Conservation (phyloP, 495 filamentous ascomycete species). For the Penicillium flavigenum region DNA sequence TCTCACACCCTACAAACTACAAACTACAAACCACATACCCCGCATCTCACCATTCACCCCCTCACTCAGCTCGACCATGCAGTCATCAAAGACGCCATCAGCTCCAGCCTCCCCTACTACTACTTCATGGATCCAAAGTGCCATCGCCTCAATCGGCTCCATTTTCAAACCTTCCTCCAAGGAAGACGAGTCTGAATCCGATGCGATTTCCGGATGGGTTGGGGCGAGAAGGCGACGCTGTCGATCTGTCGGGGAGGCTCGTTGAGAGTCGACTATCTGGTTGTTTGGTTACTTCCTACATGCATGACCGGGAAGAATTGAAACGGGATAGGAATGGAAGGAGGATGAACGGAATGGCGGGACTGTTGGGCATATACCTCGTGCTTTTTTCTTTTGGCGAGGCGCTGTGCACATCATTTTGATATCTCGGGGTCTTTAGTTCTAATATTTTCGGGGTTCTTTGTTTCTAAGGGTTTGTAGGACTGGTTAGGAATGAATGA, state of each 20-base stretch:
- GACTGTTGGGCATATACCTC: neutral
- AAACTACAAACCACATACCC: neutral
- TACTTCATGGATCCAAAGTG: conserved; percentile 16
- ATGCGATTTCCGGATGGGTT: conserved; percentile 28
- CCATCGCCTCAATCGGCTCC: conserved; percentile 14
- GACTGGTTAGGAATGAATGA: neutral
- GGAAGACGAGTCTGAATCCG: conserved; percentile 19
- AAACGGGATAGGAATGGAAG: neutral
- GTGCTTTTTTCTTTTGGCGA: neutral
- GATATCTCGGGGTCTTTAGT: neutral
- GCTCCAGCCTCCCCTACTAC: neutral
- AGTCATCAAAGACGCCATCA: neutral
- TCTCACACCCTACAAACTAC: neutral
- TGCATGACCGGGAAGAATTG: neutral
- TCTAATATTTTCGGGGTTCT: neutral
- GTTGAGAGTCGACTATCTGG: conserved; percentile 10
- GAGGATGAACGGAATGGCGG: neutral
- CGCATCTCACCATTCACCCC: neutral
- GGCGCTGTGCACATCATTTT: neutral
- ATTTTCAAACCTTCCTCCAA: conserved; percentile 11
- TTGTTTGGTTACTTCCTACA: neutral
- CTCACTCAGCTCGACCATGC: conserved; percentile 2
- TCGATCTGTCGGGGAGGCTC: conserved; percentile 26
- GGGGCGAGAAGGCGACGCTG: conserved; percentile 24
- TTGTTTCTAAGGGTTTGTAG: neutral